These are phyloP conservation scores for Cardamine chenopodiifolia DNA, from an alignment of 345 rosid species.

Conservation along the genomic window DNA sequence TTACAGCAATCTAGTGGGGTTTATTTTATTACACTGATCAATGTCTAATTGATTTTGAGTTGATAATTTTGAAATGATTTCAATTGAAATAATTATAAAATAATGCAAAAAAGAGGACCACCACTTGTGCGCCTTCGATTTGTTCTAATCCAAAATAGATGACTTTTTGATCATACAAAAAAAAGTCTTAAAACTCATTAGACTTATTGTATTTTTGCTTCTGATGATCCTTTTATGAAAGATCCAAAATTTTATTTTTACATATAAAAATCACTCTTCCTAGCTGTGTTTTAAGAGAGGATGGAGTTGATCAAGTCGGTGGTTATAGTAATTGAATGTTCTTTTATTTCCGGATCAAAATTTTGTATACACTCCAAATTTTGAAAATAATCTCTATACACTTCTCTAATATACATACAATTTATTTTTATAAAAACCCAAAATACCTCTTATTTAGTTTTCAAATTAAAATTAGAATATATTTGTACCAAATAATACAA, in stretches of 20 bases:
- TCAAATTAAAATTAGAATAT: too few relatives aligned
- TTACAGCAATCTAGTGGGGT: too few relatives aligned
- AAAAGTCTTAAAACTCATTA: conserved; percentile 7
- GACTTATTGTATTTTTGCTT: conserved; percentile 1
- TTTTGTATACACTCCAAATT: too few relatives aligned
- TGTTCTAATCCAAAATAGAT: conserved; percentile 21
- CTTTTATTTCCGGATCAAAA: too few relatives aligned
- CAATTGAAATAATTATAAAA: not conserved
- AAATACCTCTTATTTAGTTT: too few relatives aligned
- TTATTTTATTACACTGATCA: too few relatives aligned
- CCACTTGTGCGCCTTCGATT: conserved; percentile 4
- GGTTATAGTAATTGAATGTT: not conserved
- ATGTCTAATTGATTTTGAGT: too few relatives aligned
- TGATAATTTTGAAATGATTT: too few relatives aligned
- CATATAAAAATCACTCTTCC: not conserved
- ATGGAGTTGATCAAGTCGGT: conserved; percentile 1
- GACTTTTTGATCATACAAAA: conserved; percentile 21
- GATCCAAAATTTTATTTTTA: conserved; percentile 10
- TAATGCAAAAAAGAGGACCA: conserved; percentile 32
- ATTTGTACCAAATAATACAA: too few relatives aligned
- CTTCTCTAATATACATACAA: too few relatives aligned
- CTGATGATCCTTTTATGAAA: not conserved
- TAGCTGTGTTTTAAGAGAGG: not conserved
- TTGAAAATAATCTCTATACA: too few relatives aligned
- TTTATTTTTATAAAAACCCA: too few relatives aligned